Base-by-base conservation (phyloP, 768 basidiomycete species). In the Kwoniella dendrophila region DNA sequence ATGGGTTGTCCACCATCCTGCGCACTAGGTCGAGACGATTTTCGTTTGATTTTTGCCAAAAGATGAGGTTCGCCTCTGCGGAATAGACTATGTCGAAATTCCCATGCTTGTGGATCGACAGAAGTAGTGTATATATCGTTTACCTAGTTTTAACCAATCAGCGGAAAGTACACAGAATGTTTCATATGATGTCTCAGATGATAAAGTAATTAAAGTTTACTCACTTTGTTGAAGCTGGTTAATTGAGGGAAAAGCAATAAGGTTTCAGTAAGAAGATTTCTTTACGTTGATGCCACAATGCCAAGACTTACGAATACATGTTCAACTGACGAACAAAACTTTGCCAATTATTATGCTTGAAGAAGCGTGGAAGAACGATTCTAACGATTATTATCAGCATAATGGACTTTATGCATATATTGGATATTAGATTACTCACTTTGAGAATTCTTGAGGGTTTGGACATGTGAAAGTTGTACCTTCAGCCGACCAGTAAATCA, bases 281-380 rank as follows among this genome's bases (percentile, higher is more conserved):
- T 2, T 51, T 38, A n/a, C 24, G 14, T 20, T 45, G 3, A 11
- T 10, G 30, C n/a, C 30, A 33, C 29, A 45, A 30, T 26, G 18
- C 44, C 16, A 51, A 18, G 11, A 73, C 73, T 70, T 62, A 92
- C 56, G 90, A 90, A 79, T 94, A 96, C 90, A 93, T 93, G 83
- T 94, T 96, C 68, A 94, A 83, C 75, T 96, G 92, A 14, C 92
- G 85, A 18, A 94, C 92, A 70, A 96, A 96, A 33, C 88, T 90
- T 59, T 86, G 85, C 80, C 96, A 98, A 78, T 95, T 96, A 63
- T 89, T 87, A 81, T 98, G 96, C 78, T 99, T 99, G 86, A 97
- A 99, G 87, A 89, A 98, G 43, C 87, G 85, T 2, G 91, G 91
- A 6, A 98, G 85, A 32, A 96, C 69, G 10, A 56, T 40, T 63